These are phyloP conservation scores for Russula griseocarnosa DNA, from an alignment of 768 basidiomycete species.

Conservation along the genomic window DNA sequence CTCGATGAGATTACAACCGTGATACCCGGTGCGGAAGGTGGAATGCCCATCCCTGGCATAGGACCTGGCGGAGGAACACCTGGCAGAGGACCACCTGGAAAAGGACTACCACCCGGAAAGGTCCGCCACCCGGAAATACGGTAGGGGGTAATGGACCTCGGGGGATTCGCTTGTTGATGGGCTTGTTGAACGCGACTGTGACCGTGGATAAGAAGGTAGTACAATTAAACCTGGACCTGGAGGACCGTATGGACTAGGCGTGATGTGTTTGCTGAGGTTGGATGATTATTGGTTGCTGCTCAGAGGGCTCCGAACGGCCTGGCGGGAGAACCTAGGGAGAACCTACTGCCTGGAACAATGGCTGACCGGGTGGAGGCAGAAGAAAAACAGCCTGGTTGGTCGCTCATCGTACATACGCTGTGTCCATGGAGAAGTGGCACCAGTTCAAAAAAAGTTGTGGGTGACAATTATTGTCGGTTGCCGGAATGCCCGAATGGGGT, in stretches of 20 bases:
- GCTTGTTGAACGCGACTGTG: background rate
- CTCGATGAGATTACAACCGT: background rate
- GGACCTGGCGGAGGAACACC: background rate
- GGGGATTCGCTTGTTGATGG: background rate
- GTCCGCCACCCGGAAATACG: background rate
- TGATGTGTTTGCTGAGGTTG: background rate
- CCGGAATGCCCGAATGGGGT: background rate
- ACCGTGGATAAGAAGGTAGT: background rate
- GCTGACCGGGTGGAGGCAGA: background rate
- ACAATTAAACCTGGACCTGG: background rate
- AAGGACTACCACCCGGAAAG: too few relatives aligned
- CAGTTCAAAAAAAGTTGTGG: background rate
- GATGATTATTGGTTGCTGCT: conserved; percentile 17
- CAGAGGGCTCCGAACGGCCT: background rate
- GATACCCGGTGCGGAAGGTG: background rate
- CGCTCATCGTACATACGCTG: background rate
- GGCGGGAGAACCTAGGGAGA: background rate
- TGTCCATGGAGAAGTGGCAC: background rate
- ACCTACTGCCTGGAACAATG: background rate
- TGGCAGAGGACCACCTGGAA: background rate
- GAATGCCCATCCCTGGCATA: background rate
- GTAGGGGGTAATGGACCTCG: background rate
- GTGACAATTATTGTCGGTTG: conserved; percentile 16
- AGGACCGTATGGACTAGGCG: background rate
- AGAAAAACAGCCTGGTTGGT: background rate